A percentile compares a stretch with the other conserved stretches of the same genome.
These are phyloP conservation scores for Dioscorea dumetorum DNA, from an alignment of 106 monocot genomes.

Conservation along the genomic window DNA sequence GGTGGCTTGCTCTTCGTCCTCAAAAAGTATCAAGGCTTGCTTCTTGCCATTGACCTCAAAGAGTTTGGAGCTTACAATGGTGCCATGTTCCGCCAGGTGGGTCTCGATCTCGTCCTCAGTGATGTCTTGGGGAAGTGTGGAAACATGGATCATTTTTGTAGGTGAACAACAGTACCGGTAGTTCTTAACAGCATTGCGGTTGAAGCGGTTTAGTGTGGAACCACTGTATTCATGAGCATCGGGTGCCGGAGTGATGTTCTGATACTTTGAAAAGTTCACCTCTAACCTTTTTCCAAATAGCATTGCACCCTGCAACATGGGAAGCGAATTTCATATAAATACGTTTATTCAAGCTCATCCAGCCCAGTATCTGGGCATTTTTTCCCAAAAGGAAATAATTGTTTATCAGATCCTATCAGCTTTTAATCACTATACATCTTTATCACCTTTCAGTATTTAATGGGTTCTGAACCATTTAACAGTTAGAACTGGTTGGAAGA, in stretches of 20 bases:
- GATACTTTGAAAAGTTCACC: slow-evolving; percentile 88
- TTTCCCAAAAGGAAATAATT: not conserved
- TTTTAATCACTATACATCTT: no score
- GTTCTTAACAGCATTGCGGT: slow-evolving; percentile 70
- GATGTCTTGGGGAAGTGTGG: slow-evolving; percentile 56
- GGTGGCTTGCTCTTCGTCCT: slow-evolving; percentile 73
- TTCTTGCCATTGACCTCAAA: slow-evolving; percentile 81
- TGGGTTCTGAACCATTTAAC: no score
- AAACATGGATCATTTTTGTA: slow-evolving; percentile 83
- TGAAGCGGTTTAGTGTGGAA: slow-evolving; percentile 89
- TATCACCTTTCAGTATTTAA: slow-evolving; percentile 19
- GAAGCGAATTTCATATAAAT: no score
- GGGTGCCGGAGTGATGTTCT: slow-evolving; percentile 70
- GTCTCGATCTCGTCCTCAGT: slow-evolving; percentile 53
- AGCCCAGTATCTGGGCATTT: not conserved
- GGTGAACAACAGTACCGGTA: slow-evolving; percentile 71
- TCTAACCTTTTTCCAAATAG: slow-evolving; percentile 77
- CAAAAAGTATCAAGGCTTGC: slow-evolving; percentile 71
- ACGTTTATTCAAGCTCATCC: no score
- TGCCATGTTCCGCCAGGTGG: slow-evolving; percentile 65
- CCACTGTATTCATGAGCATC: slow-evolving; percentile 72
- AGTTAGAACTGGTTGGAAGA: no score
- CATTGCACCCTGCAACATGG: slow-evolving; percentile 46
- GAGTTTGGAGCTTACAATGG: slow-evolving; percentile 44
- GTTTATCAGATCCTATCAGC: no score